These are phyloP conservation scores for Nakazawaea holstii DNA, from an alignment of 805 yeast species.

Conservation along the genomic window DNA sequence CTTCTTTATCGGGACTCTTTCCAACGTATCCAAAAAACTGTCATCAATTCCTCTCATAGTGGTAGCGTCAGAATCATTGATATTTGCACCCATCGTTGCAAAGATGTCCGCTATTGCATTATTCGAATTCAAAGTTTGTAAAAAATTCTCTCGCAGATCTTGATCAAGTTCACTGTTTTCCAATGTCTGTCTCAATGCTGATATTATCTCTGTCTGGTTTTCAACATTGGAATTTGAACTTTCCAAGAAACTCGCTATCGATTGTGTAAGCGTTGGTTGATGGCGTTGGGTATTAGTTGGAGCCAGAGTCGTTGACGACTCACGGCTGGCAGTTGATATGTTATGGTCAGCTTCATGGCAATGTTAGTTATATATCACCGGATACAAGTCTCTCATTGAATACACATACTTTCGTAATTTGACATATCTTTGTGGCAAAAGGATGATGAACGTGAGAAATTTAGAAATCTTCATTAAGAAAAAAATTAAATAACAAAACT, in stretches of 20 bases:
- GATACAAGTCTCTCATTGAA: neutral
- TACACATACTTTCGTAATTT: conserved; percentile 9
- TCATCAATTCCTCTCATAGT: conserved; percentile 55
- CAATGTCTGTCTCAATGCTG: conserved; percentile 2
- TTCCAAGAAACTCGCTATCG: conserved; percentile 2
- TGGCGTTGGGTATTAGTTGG: neutral
- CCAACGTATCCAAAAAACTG: conserved; percentile 68
- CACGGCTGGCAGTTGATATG: neutral
- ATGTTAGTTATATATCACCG: neutral
- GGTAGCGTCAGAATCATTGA: neutral
- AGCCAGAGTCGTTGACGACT: neutral
- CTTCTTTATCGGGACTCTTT: conserved; percentile 52
- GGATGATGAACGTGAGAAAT: neutral
- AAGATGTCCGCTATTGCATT: conserved; percentile 3
- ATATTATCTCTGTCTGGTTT: neutral
- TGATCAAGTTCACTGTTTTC: conserved; percentile 4
- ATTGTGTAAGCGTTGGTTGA: conserved; percentile 6
- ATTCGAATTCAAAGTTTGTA: neutral
- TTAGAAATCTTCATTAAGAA: neutral
- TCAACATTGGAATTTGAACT: neutral
- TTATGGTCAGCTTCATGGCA: conserved; percentile 2
- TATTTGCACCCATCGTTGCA: neutral
- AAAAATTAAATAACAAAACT: neutral
- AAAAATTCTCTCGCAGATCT: conserved; percentile 1
- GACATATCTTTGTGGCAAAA: conserved; percentile 8